Evolutionary conservation across 2,329 filamentous ascomycete genomes (phyloP).

Genomic region (Ciborinia camelliae): DNA sequence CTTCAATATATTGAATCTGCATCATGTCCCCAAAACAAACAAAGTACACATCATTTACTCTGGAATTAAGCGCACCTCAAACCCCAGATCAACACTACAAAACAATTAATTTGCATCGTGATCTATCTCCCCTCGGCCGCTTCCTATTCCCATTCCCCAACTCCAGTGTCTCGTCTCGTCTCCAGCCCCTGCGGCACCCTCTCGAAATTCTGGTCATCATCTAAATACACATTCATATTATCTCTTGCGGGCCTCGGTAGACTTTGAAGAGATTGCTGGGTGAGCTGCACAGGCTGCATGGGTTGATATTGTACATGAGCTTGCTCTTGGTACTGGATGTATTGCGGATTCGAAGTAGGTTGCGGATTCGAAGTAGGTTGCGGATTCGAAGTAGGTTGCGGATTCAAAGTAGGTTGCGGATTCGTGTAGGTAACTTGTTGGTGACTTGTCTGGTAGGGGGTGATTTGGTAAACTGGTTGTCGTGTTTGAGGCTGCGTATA

Average conservation of each 20-base stretch:
- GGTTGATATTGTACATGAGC: not conserved
- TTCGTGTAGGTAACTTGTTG: not conserved
- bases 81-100: too few relatives aligned
- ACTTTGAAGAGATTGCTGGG: not conserved
- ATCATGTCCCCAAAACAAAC: too few relatives aligned
- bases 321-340: not conserved
- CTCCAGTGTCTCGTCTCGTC: not conserved
- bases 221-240: constrained; percentile 25
- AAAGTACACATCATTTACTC: too few relatives aligned
- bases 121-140: not conserved
- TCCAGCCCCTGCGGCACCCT: constrained; percentile 14
- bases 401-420: not conserved
- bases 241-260: not conserved
- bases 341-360: not conserved
- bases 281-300: not conserved
- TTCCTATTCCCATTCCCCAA: constrained; percentile 26
- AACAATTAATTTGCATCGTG: not conserved
- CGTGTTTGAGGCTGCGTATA: not conserved
- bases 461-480: not conserved
- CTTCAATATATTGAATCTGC: too few relatives aligned
- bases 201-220: constrained; percentile 21
- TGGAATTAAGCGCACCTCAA: too few relatives aligned
- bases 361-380: not conserved
- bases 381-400: not conserved
- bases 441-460: not conserved